Evolutionary conservation across 305 asterid species (phyloP).

Genomic region (Solanum aculeatissimum): DNA sequence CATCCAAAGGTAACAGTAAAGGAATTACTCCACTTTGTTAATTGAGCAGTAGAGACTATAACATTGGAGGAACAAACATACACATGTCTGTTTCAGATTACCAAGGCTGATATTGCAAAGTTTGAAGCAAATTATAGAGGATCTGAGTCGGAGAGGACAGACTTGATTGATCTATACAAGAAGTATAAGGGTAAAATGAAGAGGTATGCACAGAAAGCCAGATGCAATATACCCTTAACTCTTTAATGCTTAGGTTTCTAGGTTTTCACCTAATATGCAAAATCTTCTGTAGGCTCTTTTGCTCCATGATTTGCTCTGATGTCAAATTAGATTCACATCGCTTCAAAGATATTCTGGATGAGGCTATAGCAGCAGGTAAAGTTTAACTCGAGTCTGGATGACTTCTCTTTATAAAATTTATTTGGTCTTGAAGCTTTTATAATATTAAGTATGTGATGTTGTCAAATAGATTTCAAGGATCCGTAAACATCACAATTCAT

Average conservation of each 20-base stretch:
- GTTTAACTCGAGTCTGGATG: background rate
- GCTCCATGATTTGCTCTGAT: constrained; percentile 86
- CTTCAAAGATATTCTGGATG: constrained; percentile 74
- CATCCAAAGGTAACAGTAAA: constrained; percentile 47
- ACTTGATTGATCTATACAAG: constrained; percentile 59
- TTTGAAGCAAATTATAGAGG: constrained; percentile 84
- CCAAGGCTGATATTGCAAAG: constrained; percentile 77
- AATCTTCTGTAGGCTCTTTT: constrained; percentile 54
- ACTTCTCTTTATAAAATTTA: background rate
- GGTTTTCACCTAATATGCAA: background rate
- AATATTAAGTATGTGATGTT: background rate
- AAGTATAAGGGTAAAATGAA: constrained; percentile 73
- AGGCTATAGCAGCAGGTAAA: constrained; percentile 59
- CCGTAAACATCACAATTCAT: background rate
- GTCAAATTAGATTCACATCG: constrained; percentile 73
- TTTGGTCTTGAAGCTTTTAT: background rate
- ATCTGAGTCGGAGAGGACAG: constrained; percentile 62
- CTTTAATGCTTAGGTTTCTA: background rate
- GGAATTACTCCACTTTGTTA: background rate
- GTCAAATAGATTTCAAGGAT: background rate
- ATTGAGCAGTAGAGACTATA: background rate
- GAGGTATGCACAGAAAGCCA: constrained; percentile 21
- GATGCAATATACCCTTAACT: background rate
- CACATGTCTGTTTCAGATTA: constrained; percentile 32
- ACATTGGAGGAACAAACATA: background rate